Percentiles rank a stretch among this genome's conserved stretches.
Evolutionary conservation across 2,329 filamentous ascomycete genomes (phyloP).

Genomic region (Penicillium sp.): DNA sequence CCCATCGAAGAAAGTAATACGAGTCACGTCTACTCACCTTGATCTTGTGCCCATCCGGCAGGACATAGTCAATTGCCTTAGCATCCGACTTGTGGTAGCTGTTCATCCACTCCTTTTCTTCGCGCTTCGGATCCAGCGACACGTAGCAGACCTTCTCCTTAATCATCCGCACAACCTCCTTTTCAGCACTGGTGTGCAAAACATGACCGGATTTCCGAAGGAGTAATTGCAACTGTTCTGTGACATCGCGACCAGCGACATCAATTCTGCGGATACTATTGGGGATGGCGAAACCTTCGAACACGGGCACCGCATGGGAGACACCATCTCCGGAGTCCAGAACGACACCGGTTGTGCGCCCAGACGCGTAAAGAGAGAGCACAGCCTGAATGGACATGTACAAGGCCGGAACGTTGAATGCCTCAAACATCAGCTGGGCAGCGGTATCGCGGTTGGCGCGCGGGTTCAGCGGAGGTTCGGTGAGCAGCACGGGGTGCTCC

Average conservation of each 20-base stretch:
- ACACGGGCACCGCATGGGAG: conserved; percentile 94
- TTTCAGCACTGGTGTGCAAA: conserved; percentile 97
- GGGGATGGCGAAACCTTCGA: conserved; percentile 95
- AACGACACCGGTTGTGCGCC: conserved; percentile 92
- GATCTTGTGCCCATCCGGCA: conserved; percentile 91
- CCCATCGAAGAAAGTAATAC: not conserved
- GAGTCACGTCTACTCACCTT: conserved; percentile 61
- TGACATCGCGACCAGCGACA: conserved; percentile 92
- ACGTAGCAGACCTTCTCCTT: conserved; percentile 95
- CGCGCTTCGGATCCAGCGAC: conserved; percentile 82
- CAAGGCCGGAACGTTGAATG: conserved; percentile 94
- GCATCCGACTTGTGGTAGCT: conserved; percentile 70
- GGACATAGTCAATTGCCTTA: conserved; percentile 80
- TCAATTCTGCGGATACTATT: conserved; percentile 95
- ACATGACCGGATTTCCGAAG: conserved; percentile 90
- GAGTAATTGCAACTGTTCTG: conserved; percentile 87
- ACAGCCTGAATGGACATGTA: conserved; percentile 98
- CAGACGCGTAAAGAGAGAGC: conserved; percentile 91
- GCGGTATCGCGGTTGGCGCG: conserved; percentile 93
- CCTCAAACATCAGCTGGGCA: conserved; percentile 97
- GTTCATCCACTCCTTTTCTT: conserved; percentile 91
- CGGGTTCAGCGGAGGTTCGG: conserved; percentile 93
- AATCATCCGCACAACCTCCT: conserved; percentile 96
- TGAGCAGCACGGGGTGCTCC: conserved; percentile 96
- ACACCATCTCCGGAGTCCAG: conserved; percentile 95